Evolutionary conservation across 495 filamentous ascomycete genomes (phyloP).

Genomic region (Barbatosphaeria neglecta): DNA sequence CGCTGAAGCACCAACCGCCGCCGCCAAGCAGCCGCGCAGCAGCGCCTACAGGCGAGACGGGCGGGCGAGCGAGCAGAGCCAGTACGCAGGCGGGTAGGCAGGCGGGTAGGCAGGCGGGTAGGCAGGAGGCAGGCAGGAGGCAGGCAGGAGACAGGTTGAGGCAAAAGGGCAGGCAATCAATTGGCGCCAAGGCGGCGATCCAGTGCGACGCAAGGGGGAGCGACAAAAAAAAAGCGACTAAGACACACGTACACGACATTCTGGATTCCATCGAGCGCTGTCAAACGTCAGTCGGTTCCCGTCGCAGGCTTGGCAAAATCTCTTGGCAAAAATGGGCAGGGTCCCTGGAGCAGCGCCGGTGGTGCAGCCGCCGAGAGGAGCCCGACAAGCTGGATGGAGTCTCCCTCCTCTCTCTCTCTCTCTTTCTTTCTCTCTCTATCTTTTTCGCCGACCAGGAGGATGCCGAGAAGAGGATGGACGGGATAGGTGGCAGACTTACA

Average conservation of each 20-base stretch:
- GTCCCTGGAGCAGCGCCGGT: background rate
- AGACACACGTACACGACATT: conserved; percentile 25
- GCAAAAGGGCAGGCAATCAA: too few species aligned
- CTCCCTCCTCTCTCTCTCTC: background rate
- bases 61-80: too few species aligned
- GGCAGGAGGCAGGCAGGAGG: background rate
- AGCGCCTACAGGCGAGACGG: too few species aligned
- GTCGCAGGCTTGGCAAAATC: conserved; percentile 22
- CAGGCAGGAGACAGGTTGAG: too few species aligned
- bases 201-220: background rate
- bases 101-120: background rate
- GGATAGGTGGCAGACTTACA: background rate
- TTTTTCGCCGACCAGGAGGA: background rate
- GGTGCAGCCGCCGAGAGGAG: background rate
- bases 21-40: too few species aligned
- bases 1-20: too few species aligned
- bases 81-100: too few species aligned
- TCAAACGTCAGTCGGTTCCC: conserved; percentile 21
- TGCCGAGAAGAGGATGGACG: background rate
- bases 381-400: background rate
- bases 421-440: background rate
- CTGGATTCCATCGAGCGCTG: conserved; percentile 26
- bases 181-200: background rate
- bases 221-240: background rate
- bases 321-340: conserved; percentile 10